Evolutionary conservation across 192 early-diverging fungal species (phyloP), one percentile per base, ranked within the genome.

Genomic region (Dissophora ornata): DNA sequence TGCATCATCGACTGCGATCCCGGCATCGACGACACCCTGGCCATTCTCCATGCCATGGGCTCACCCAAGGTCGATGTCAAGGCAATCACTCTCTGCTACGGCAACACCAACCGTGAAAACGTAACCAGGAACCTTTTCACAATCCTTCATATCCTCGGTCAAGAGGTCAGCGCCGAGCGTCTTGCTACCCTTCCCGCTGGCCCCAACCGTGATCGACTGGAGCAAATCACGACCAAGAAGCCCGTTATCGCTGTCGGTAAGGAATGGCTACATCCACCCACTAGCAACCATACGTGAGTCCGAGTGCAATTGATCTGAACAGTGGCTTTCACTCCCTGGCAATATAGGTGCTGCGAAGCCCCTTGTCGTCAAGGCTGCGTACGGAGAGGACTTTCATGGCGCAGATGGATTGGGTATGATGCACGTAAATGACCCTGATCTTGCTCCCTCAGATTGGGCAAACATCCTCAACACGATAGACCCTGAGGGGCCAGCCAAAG

Each of bases 1-100:
- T 66, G 67, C 67, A 79, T 79, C 48, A 62, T 79, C 16, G 77
- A 79, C 46, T 70, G 67, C 36, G 77, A 79, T 53, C 77, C 77
- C 22, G 77, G 77, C 54, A 82, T 85, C 22, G 84, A 85, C 46
- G 84, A 85, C 63, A 79, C 77, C 49, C 45, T 85, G 22, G 84
- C 84, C 33, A 75, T 83, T 57, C 57, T 83, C 24, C 57, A 83
- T 63, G 79, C 81, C 24, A 69, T 83, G 51, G 71, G 64, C n/a
- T 80, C 84, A 4, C 75, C 75, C 33, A 79, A 80, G 41, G 42
- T 85, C 11, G 80, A 85, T 25, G 50, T 85, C 18, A 58, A 65
- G 25, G 84, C 84, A 15, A 77, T 85, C 38, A 85, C 84, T 4
- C 62, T 83, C 15, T 71, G 68, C 16, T 81, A 80, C 46, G 84